phyloP scores from a whole-genome alignment of 768 basidiomycete species.

The Dendrothele bispora region DNA sequence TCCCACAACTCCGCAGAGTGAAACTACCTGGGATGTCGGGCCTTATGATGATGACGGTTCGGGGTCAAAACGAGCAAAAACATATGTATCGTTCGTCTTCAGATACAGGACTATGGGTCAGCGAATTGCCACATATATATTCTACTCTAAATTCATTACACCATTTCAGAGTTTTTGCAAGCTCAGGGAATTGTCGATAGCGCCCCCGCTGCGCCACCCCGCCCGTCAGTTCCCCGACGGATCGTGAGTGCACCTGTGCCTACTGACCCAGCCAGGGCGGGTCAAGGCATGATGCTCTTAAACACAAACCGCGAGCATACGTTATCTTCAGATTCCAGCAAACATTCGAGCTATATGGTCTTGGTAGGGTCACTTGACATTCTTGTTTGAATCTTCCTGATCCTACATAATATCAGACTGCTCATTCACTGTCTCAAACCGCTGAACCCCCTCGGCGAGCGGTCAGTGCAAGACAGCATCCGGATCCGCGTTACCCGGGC shows the following conservation, averaged over 20 bases:
- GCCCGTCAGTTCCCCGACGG: constrained; percentile 29
- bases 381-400: too few relatives aligned
- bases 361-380: too few relatives aligned
- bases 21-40: constrained; percentile 54
- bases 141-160: background rate
- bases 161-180: constrained; percentile 45
- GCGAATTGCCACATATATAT: constrained; percentile 9
- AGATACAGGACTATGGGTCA: constrained; percentile 59
- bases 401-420: too few relatives aligned
- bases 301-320: too few relatives aligned
- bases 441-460: too few relatives aligned
- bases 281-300: too few relatives aligned
- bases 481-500: too few relatives aligned
- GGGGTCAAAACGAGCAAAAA: constrained; percentile 33
- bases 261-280: too few relatives aligned
- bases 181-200: constrained; percentile 50
- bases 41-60: constrained; percentile 39
- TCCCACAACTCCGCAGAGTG: constrained; percentile 37
- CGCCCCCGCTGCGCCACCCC: constrained; percentile 15
- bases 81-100: constrained; percentile 70
- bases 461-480: too few relatives aligned
- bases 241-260: constrained; percentile 41
- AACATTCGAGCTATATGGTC: too few relatives aligned
- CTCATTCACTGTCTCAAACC: too few relatives aligned
- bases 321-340: too few relatives aligned